phyloP scores from a whole-genome alignment of 2,329 filamentous ascomycete species.

The Aspergillus luchuensis region DNA sequence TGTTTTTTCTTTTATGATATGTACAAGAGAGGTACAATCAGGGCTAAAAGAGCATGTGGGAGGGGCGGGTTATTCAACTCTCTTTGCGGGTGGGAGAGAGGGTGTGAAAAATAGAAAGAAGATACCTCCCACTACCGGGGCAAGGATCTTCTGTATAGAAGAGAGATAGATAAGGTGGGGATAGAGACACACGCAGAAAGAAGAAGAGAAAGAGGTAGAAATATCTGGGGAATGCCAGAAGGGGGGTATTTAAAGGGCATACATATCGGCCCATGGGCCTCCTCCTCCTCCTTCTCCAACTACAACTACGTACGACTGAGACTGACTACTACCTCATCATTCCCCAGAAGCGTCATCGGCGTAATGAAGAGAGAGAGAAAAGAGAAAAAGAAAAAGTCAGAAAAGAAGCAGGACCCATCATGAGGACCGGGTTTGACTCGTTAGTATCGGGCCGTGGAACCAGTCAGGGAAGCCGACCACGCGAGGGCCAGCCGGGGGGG shows the following conservation, averaged over 20 bases:
- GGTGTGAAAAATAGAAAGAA: too few relatives aligned
- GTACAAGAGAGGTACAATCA: slow-evolving; percentile 3
- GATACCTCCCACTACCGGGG: slow-evolving; percentile 1
- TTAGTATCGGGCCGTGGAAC: slow-evolving; percentile 7
- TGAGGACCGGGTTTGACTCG: not conserved
- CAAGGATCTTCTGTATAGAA: not conserved
- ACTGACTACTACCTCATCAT: not conserved
- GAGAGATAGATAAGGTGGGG: slow-evolving; percentile 6
- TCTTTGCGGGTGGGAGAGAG: not conserved
- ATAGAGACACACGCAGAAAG: not conserved
- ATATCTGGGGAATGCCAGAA: too few relatives aligned
- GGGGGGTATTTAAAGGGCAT: too few relatives aligned
- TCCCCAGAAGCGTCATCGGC: not conserved
- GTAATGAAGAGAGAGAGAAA: not conserved
- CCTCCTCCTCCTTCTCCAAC: too few relatives aligned
- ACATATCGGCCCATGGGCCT: too few relatives aligned
- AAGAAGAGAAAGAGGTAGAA: not conserved
- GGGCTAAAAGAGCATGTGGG: not conserved
- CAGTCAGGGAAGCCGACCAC: slow-evolving; percentile 6
- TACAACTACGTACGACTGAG: too few relatives aligned
- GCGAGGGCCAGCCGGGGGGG: not conserved
- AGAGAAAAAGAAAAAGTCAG: not conserved
- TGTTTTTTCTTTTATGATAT: not conserved
- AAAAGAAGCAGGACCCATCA: not conserved
- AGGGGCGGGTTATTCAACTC: not conserved